phyloP scores from a whole-genome alignment of 495 filamentous ascomycete species.

The Xylaria telfairii region DNA sequence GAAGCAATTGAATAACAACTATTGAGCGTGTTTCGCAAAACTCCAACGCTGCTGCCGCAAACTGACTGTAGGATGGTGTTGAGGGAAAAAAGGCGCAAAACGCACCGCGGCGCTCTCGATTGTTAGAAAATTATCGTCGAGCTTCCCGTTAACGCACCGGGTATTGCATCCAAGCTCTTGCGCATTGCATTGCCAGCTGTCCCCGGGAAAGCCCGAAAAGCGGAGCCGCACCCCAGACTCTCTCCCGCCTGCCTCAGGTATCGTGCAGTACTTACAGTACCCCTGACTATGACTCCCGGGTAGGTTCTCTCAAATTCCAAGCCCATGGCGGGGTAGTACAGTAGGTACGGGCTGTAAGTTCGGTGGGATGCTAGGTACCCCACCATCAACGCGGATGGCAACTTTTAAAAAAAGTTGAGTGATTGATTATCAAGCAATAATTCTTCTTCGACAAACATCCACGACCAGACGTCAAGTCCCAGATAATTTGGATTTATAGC shows the following conservation, averaged over 20 bases:
- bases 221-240: neutral
- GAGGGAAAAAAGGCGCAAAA: conserved; percentile 21
- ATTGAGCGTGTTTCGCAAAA: too few relatives aligned
- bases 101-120: neutral
- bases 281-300: conserved; percentile 7
- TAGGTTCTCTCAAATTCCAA: conserved; percentile 20
- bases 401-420: conserved; percentile 14
- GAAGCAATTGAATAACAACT: neutral
- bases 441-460: conserved; percentile 17
- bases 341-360: neutral
- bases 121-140: conserved; percentile 16
- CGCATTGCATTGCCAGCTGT: neutral
- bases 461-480: neutral
- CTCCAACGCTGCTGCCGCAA: neutral
- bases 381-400: conserved; percentile 24
- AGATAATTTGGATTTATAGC: neutral
- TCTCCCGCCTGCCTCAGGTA: neutral
- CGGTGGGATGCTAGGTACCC: conserved; percentile 20
- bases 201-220: conserved; percentile 25
- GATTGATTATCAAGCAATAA: conserved; percentile 29
- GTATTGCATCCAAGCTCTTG: neutral
- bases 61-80: neutral
- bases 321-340: conserved; percentile 21
- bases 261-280: too few relatives aligned
- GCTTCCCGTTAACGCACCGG: conserved; percentile 7